Percentiles rank a stretch among this genome's conserved stretches.
Conservation (phyloP, 2,329 filamentous ascomycete genomes). For the Chaetomium olivaceum region DNA sequence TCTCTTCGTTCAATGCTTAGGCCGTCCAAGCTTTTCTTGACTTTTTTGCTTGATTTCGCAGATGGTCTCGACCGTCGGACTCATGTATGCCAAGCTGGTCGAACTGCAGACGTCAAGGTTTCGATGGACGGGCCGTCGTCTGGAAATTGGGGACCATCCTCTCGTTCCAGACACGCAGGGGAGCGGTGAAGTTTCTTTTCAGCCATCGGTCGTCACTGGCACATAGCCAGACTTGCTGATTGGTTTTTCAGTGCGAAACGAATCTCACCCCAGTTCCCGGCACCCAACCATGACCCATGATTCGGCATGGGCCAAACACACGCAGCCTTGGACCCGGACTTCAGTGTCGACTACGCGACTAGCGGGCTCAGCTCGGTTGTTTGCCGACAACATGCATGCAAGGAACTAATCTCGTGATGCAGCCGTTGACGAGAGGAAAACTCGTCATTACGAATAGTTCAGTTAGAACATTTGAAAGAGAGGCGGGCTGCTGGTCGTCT, state of each 20-base stretch:
- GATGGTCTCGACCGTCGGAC: not conserved
- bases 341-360: not conserved
- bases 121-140: not conserved
- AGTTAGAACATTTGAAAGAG: not conserved
- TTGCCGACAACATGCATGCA: conserved; percentile 14
- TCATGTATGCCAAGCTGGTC: conserved; percentile 8
- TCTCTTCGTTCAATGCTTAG: not conserved
- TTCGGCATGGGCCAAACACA: conserved; percentile 17
- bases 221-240: not conserved
- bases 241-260: conserved; percentile 1
- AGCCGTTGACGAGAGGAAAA: not conserved
- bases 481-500: not conserved
- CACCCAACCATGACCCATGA: conserved; percentile 19
- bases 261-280: not conserved
- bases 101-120: not conserved
- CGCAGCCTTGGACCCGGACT: not conserved
- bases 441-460: not conserved
- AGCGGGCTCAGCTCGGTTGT: conserved; percentile 12
- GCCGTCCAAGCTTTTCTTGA: conserved; percentile 8
- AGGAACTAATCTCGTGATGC: conserved; percentile 9
- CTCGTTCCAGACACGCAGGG: not conserved
- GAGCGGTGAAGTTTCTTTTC: conserved; percentile 15
- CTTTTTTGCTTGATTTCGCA: not conserved
- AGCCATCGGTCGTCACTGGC: not conserved
- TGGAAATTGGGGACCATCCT: not conserved